These are phyloP conservation scores for Vigna hirtella DNA, from an alignment of 306 rosid species.

Conservation along the genomic window DNA sequence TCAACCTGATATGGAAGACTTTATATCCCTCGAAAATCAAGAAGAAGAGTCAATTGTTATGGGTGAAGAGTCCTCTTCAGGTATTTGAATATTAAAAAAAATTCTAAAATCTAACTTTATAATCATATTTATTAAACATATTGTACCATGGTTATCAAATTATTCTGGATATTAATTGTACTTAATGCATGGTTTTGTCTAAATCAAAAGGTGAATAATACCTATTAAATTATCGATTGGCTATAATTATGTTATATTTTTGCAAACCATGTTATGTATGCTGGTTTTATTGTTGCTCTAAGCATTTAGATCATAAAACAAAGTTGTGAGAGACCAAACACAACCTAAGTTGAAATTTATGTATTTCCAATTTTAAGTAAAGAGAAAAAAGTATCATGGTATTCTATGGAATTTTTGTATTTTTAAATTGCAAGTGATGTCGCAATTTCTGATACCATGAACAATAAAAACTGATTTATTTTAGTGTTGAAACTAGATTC, in stretches of 20 bases:
- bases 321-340: neutral
- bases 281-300: neutral
- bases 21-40: slow-evolving; percentile 60
- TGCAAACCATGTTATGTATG: no score
- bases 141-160: neutral
- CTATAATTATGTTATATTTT: neutral
- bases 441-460: neutral
- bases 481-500: neutral
- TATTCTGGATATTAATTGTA: neutral
- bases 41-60: slow-evolving; percentile 80
- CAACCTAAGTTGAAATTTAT: neutral
- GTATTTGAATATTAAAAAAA: slow-evolving; percentile 44
- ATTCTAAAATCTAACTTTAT: slow-evolving; percentile 23
- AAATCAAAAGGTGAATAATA: neutral
- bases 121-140: neutral
- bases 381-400: neutral
- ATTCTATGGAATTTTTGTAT: neutral
- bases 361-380: neutral
- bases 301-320: neutral
- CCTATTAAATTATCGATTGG: neutral
- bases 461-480: neutral
- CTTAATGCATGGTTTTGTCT: neutral
- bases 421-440: neutral
- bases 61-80: slow-evolving; percentile 80
- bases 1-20: slow-evolving; percentile 82